Evolutionary conservation across 192 early-diverging fungal species (phyloP).

Genomic region (Cetraspora pellucida): DNA sequence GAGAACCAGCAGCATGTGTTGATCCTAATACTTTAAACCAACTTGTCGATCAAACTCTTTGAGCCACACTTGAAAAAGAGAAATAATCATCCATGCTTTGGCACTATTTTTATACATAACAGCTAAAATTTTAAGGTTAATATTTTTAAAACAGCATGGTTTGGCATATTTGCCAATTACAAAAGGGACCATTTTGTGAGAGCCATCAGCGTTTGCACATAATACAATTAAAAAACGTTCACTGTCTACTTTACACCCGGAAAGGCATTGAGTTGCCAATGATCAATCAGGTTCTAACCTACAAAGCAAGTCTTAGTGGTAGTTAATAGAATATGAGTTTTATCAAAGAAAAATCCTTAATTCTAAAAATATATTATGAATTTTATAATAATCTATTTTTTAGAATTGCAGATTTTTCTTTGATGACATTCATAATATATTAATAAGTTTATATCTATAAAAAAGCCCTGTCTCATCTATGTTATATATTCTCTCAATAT

Average conservation of each 20-base stretch:
- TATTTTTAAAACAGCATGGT: constrained; percentile 23
- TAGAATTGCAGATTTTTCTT: no score
- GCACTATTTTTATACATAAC: constrained; percentile 15
- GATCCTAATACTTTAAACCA: background rate
- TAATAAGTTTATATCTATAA: no score
- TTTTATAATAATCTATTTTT: no score
- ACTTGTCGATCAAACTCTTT: constrained; percentile 23
- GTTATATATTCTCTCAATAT: no score
- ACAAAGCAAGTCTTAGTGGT: no score
- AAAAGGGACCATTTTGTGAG: constrained; percentile 18
- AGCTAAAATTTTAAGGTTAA: constrained; percentile 14
- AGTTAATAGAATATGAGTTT: no score
- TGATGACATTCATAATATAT: no score
- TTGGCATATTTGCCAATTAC: no score
- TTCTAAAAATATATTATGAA: no score
- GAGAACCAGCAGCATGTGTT: background rate
- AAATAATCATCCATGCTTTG: constrained; percentile 25
- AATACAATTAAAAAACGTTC: constrained; percentile 23
- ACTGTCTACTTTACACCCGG: constrained; percentile 18
- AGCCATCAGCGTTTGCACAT: constrained; percentile 29
- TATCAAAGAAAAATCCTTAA: no score
- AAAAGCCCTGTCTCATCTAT: no score
- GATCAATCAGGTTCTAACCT: constrained; percentile 19
- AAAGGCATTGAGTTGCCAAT: constrained; percentile 12
- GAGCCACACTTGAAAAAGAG: constrained; percentile 26